phyloP scores from a whole-genome alignment of 257 asterid genomes.

The Solanum sejunctum region DNA sequence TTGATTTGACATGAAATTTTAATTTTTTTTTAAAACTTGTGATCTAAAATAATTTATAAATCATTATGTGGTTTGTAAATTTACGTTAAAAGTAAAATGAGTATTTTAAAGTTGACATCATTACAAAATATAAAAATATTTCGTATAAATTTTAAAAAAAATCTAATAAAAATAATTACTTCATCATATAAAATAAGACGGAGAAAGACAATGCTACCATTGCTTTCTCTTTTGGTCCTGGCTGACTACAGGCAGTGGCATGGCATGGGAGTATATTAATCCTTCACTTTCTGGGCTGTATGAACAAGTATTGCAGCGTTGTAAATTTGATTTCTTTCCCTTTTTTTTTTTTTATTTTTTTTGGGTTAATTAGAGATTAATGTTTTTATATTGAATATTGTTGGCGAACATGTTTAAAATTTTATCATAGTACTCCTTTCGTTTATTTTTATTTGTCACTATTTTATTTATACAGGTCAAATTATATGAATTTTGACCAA shows the following conservation, averaged over 20 bases:
- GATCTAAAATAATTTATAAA: too few species aligned
- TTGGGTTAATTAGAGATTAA: neutral
- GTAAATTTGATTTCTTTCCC: neutral
- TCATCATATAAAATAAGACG: neutral
- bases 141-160: too few species aligned
- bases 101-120: too few species aligned
- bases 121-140: too few species aligned
- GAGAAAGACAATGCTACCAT: neutral
- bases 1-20: too few species aligned
- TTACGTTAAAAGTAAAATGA: too few species aligned
- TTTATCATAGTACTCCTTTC: neutral
- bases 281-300: neutral
- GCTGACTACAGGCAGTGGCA: neutral
- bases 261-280: neutral
- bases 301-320: neutral
- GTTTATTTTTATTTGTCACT: too few species aligned
- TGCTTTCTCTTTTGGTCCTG: neutral
- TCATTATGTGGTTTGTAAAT: too few species aligned
- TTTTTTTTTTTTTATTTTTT: neutral
- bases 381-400: neutral
- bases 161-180: too few species aligned
- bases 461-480: too few species aligned
- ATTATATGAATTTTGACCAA: too few species aligned
- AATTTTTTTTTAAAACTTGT: too few species aligned
- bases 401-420: neutral